Conservation (phyloP, 2,329 filamentous ascomycete genomes). For the Fusarium agapanthi region DNA sequence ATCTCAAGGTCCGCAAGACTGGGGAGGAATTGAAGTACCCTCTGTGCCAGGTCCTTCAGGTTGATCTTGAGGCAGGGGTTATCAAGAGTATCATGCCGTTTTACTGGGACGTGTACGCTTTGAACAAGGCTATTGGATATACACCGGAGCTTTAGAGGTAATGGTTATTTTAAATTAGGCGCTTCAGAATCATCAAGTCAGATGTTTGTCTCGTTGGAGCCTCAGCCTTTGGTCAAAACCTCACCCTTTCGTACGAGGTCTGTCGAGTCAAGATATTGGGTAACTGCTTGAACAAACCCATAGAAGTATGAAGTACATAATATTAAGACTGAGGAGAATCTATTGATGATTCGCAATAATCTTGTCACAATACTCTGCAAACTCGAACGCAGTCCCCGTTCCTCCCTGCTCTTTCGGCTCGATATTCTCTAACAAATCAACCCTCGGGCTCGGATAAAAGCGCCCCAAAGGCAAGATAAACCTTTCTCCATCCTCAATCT, state of each 20-base stretch:
- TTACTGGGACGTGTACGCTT: conserved; percentile 48
- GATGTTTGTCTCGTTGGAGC: too few relatives aligned
- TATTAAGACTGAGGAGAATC: background rate
- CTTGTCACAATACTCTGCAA: conserved; percentile 15
- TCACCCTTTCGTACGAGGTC: too few relatives aligned
- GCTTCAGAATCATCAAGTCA: too few relatives aligned
- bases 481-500: conserved; percentile 19
- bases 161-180: accelerated
- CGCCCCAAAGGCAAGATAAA: conserved; percentile 16
- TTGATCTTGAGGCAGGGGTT: conserved; percentile 45
- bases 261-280: too few relatives aligned
- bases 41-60: conserved; percentile 43
- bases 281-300: too few relatives aligned
- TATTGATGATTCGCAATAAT: background rate
- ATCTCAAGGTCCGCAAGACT: conserved; percentile 44
- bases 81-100: conserved; percentile 46
- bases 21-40: conserved; percentile 44
- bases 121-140: conserved; percentile 36
- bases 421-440: conserved; percentile 9
- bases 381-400: conserved; percentile 7
- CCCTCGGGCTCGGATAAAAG: conserved; percentile 4
- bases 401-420: conserved; percentile 12
- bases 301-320: too few relatives aligned
- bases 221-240: too few relatives aligned
- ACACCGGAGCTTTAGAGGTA: background rate